Evolutionary conservation across 495 filamentous ascomycete genomes (phyloP).

Genomic region (Aspergillus campestris): DNA sequence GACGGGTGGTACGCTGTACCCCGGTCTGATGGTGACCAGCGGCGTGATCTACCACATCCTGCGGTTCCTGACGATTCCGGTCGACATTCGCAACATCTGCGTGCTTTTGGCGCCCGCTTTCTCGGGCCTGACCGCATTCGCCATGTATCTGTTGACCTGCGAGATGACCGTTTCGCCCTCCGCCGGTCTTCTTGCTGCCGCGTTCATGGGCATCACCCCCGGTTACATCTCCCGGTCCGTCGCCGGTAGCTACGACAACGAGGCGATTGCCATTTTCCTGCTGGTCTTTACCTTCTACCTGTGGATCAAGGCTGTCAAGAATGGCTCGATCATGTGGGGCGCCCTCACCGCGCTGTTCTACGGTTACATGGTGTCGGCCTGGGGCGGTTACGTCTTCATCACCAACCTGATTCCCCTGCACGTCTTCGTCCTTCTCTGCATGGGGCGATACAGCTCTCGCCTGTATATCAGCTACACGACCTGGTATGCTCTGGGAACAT

Average conservation of each 20-base stretch:
- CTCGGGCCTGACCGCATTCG: constrained; percentile 89
- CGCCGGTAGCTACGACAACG: constrained; percentile 98
- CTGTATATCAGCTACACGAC: constrained; percentile 95
- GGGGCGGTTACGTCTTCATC: constrained; percentile 99
- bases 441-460: constrained; percentile 92
- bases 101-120: constrained; percentile 93
- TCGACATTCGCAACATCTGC: constrained; percentile 98
- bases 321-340: constrained; percentile 92
- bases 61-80: constrained; percentile 81
- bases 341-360: constrained; percentile 94
- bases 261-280: constrained; percentile 98
- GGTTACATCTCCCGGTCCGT: constrained; percentile 98
- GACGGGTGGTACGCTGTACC: constrained; percentile 96
- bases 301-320: constrained; percentile 98
- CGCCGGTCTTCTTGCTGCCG: constrained; percentile 86
- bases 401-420: constrained; percentile 96
- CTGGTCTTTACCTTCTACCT: constrained; percentile 98
- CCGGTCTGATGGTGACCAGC: constrained; percentile 98
- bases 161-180: constrained; percentile 91
- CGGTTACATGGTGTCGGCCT: constrained; percentile 99
- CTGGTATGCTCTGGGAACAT: constrained; percentile 93
- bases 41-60: constrained; percentile 93
- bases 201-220: constrained; percentile 95
- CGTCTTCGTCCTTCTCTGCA: constrained; percentile 88
- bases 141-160: constrained; percentile 90